Percentiles rank a stretch among this genome's conserved stretches.
These are phyloP conservation scores for Zymoseptoria ardabiliae DNA, from an alignment of 2,329 filamentous ascomycete genomes.

Conservation along the genomic window DNA sequence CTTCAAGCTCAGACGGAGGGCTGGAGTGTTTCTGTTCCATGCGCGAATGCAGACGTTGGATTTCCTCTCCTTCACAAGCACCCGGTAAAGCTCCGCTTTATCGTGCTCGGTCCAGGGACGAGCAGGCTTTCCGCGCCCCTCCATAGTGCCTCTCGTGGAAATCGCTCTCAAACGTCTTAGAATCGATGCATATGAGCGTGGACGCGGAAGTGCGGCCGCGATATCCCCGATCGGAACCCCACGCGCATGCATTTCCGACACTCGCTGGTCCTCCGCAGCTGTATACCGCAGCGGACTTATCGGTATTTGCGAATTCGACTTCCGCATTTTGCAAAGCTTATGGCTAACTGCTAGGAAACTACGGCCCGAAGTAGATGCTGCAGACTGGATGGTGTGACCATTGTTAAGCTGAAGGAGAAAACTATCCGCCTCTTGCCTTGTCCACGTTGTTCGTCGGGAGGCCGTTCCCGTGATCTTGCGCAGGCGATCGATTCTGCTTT, in stretches of 20 bases:
- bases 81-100: background rate
- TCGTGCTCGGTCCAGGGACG: background rate
- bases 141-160: background rate
- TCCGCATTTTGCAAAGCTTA: background rate
- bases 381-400: background rate
- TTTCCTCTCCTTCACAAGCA: background rate
- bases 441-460: background rate
- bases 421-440: background rate
- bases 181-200: background rate
- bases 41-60: background rate
- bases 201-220: background rate
- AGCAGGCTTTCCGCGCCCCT: background rate
- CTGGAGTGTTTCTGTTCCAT: background rate
- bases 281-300: background rate
- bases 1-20: background rate
- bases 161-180: background rate
- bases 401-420: background rate
- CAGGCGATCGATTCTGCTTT: background rate
- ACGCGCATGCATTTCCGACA: background rate
- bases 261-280: background rate
- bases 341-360: background rate
- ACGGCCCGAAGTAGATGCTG: no score
- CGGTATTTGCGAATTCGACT: background rate
- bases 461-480: background rate
- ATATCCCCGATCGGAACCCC: background rate